Conservation (phyloP, 2,329 filamentous ascomycete genomes). For the Westerdykella aurantiaca region DNA sequence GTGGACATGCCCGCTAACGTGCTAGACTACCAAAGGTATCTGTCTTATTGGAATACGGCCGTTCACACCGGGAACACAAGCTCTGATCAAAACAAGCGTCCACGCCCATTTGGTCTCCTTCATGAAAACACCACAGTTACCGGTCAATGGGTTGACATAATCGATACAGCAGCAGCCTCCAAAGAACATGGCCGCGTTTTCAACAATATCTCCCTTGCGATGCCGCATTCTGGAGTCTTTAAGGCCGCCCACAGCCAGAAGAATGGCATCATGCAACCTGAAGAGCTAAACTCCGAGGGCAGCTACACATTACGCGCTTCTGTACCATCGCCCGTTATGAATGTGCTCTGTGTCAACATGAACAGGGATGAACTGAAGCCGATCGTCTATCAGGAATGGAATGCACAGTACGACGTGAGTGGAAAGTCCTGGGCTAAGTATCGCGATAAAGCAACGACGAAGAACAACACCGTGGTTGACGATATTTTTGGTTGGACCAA, state of each 20-base stretch:
- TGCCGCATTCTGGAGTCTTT: constrained; percentile 68
- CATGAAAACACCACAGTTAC: constrained; percentile 68
- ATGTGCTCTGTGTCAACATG: constrained; percentile 68
- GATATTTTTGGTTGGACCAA: constrained; percentile 64
- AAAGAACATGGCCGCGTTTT: constrained; percentile 52
- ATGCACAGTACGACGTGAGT: constrained; percentile 37
- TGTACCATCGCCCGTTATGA: constrained; percentile 63
- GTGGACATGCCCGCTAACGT: not conserved
- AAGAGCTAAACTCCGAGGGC: constrained; percentile 55
- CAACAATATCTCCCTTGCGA: constrained; percentile 71
- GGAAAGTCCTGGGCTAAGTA: constrained; percentile 17
- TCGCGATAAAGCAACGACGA: constrained; percentile 19
- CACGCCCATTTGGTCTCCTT: constrained; percentile 56
- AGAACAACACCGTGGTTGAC: constrained; percentile 52
- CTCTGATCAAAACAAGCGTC: constrained; percentile 46
- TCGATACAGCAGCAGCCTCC: constrained; percentile 50
- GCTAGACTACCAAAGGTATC: constrained; percentile 55
- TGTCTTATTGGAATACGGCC: constrained; percentile 50
- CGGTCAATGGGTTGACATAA: constrained; percentile 62
- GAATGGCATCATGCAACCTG: constrained; percentile 66
- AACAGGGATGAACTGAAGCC: constrained; percentile 54
- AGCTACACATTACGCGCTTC: constrained; percentile 63
- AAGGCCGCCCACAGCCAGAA: constrained; percentile 54
- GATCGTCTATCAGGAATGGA: constrained; percentile 60
- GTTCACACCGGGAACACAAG: constrained; percentile 42